These are phyloP conservation scores for Blastocystis hominis DNA, from an alignment of 352 stramenopile genomes.

Conservation along the genomic window DNA sequence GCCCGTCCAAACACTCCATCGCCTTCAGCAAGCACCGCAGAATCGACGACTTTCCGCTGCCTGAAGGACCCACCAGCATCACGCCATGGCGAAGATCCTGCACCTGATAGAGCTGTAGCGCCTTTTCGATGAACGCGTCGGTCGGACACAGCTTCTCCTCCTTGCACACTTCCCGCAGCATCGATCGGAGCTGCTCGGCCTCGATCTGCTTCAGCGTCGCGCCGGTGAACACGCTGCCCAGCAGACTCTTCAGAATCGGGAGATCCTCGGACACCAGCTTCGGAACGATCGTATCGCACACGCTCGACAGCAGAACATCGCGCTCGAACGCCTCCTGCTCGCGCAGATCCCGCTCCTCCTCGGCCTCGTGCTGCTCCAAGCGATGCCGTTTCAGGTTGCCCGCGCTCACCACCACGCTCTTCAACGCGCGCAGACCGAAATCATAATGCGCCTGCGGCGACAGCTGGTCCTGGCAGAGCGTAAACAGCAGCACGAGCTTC, in stretches of 20 bases:
- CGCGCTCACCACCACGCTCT: constrained; percentile 93
- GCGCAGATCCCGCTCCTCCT: constrained; percentile 63
- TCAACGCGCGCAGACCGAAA: constrained; percentile 95
- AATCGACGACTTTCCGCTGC: constrained; percentile 85
- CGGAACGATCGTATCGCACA: constrained; percentile 95
- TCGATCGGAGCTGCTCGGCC: constrained; percentile 74
- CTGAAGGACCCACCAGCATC: constrained; percentile 93
- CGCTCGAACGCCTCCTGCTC: constrained; percentile 72
- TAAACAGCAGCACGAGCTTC: constrained; percentile 94
- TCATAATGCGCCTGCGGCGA: constrained; percentile 99
- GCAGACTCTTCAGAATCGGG: constrained; percentile 84
- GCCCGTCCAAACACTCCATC: constrained; percentile 83
- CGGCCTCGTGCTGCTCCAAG: constrained; percentile 58
- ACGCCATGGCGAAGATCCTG: constrained; percentile 90
- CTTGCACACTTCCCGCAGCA: constrained; percentile 82
- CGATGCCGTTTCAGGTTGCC: constrained; percentile 86
- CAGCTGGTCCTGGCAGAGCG: constrained; percentile 90
- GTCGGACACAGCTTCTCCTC: constrained; percentile 75
- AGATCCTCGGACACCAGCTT: constrained; percentile 96
- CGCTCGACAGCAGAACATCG: constrained; percentile 85
- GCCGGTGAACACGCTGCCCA: constrained; percentile 91
- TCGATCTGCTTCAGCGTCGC: constrained; percentile 72
- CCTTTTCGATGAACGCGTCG: constrained; percentile 90
- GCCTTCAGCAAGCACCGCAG: constrained; percentile 80
- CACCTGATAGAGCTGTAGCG: constrained; percentile 94